Conservation (phyloP, 306 rosid genomes). For the Boehmeria nivea region DNA sequence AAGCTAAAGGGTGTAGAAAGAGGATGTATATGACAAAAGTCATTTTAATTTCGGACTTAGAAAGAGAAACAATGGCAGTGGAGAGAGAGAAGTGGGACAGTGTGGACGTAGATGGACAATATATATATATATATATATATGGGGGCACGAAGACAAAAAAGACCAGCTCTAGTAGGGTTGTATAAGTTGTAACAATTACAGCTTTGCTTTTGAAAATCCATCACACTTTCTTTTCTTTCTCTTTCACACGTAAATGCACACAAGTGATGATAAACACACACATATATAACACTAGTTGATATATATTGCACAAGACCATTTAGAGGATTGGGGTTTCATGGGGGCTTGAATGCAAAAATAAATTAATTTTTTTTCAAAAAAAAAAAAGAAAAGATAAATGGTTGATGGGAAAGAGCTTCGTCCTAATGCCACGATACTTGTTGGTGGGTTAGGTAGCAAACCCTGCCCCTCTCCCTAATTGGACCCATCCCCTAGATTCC, state of each 20-base stretch:
- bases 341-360: neutral
- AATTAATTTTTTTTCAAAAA: neutral
- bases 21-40: slow-evolving; percentile 12
- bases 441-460: slow-evolving; percentile 98
- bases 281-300: neutral
- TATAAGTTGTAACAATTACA: slow-evolving; percentile 26
- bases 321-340: slow-evolving; percentile 10
- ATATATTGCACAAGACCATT: neutral
- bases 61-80: too few relatives aligned
- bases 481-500: slow-evolving; percentile 96
- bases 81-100: slow-evolving; percentile 21
- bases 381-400: slow-evolving; percentile 29
- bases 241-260: neutral
- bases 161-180: slow-evolving; percentile 45
- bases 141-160: slow-evolving; percentile 40
- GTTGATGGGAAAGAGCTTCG: slow-evolving; percentile 71
- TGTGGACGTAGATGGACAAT: slow-evolving; percentile 9
- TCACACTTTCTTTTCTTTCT: slow-evolving; percentile 7
- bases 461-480: slow-evolving; percentile 81
- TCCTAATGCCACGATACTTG: slow-evolving; percentile 89
- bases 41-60: too few relatives aligned
- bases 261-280: neutral
- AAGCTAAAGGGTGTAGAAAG: neutral
- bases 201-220: slow-evolving; percentile 19
- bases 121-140: neutral